phyloP scores from a whole-genome alignment of 129 eudicot species.

The Flaveria robusta region DNA sequence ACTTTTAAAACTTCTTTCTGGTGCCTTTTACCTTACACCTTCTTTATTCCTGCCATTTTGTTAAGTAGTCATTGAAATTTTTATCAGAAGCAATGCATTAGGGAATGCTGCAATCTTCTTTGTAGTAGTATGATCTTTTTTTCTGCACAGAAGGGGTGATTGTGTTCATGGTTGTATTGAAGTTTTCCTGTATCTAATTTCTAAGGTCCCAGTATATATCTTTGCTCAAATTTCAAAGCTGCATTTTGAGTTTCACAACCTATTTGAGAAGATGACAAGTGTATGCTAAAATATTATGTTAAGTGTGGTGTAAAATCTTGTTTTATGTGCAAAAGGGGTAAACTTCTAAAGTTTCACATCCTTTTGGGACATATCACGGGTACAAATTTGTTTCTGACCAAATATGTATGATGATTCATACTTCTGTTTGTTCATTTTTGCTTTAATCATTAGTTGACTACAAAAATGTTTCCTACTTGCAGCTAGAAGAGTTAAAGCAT shows the following conservation, averaged over 20 bases:
- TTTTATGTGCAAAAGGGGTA: background rate
- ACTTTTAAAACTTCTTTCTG: slow-evolving; percentile 3
- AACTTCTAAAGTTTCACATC: slow-evolving; percentile 3
- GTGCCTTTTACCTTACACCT: background rate
- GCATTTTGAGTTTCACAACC: background rate
- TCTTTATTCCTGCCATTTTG: background rate
- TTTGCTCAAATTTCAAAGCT: slow-evolving; percentile 6
- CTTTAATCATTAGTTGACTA: slow-evolving; percentile 18
- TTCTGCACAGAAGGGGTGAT: background rate
- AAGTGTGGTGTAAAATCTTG: background rate
- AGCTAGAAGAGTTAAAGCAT: slow-evolving; percentile 46
- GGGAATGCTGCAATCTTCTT: slow-evolving; percentile 11
- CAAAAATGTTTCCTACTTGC: slow-evolving; percentile 24
- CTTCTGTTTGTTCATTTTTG: background rate
- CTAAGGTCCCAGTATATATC: background rate
- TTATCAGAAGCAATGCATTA: slow-evolving; percentile 3
- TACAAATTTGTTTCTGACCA: background rate
- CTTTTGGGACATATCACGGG: slow-evolving; percentile 8
- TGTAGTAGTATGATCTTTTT: background rate
- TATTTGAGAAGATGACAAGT: background rate
- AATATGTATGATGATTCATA: slow-evolving; percentile 15
- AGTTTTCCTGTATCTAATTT: background rate
- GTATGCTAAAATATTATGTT: background rate
- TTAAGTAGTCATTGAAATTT: background rate
- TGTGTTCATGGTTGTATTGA: slow-evolving; percentile 7